These are phyloP conservation scores for Sindora glabra DNA, from an alignment of 306 rosid genomes.

Conservation along the genomic window DNA sequence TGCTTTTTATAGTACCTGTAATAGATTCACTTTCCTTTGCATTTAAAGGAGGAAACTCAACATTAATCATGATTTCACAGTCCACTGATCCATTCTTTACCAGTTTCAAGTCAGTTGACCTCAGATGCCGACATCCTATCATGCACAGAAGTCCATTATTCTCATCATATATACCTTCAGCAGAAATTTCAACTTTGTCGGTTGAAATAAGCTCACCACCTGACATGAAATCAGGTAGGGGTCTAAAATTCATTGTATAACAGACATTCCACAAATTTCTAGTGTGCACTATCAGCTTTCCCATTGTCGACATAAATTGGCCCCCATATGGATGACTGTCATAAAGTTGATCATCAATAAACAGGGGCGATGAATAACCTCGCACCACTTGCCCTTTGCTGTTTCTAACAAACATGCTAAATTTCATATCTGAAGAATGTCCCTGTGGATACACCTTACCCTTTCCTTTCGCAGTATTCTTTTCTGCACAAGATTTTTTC, in stretches of 20 bases:
- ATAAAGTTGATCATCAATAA: conserved; percentile 39
- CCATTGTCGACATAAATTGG: conserved; percentile 9
- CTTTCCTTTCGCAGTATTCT: conserved; percentile 30
- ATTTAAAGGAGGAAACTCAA: conserved; percentile 62
- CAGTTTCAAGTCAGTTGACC: conserved; percentile 23
- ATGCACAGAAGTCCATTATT: conserved; percentile 60
- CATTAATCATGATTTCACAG: conserved; percentile 51
- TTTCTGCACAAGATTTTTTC: conserved; percentile 36
- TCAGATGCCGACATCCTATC: conserved; percentile 60
- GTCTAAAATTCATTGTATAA: conserved; percentile 43
- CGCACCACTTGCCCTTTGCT: conserved; percentile 45
- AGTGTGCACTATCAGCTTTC: not conserved
- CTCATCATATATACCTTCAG: conserved; percentile 75
- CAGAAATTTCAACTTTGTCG: conserved; percentile 39
- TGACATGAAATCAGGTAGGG: conserved; percentile 36
- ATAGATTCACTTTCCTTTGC: conserved; percentile 30
- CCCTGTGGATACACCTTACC: conserved; percentile 54
- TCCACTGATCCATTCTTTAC: conserved; percentile 45
- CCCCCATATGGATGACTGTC: conserved; percentile 19
- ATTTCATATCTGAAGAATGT: conserved; percentile 59
- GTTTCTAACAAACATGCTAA: conserved; percentile 49
- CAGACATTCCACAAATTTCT: conserved; percentile 42
- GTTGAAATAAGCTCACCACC: conserved; percentile 16
- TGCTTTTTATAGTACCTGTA: conserved; percentile 70
- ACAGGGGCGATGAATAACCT: conserved; percentile 61